These are phyloP conservation scores for Apiotrichum mycotoxinovorans DNA, from an alignment of 1,284 basidiomycete species.

Conservation along the genomic window DNA sequence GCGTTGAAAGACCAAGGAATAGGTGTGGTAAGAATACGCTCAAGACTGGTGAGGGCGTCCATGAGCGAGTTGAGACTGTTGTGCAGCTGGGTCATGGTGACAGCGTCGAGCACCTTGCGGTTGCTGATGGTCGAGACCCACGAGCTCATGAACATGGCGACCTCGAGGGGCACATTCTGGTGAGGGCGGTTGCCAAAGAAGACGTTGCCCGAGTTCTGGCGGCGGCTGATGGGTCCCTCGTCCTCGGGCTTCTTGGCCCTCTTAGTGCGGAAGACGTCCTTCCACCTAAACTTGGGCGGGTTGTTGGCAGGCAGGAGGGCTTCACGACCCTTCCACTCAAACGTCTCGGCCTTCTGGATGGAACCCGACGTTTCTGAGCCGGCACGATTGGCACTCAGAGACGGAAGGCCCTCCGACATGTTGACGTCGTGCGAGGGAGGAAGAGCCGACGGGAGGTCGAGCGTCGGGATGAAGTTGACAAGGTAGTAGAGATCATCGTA, in stretches of 20 bases:
- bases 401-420: slow-evolving; percentile 24
- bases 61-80: slow-evolving; percentile 58
- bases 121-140: slow-evolving; percentile 62
- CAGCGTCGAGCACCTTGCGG: slow-evolving; percentile 61
- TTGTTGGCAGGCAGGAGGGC: slow-evolving; percentile 54
- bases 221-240: background rate
- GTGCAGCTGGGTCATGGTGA: slow-evolving; percentile 61
- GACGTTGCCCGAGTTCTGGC: background rate
- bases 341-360: background rate
- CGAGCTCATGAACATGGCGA: slow-evolving; percentile 67
- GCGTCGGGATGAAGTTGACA: slow-evolving; percentile 41
- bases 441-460: slow-evolving; percentile 22
- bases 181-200: background rate
- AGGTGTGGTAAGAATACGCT: slow-evolving; percentile 71
- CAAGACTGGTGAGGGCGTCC: slow-evolving; percentile 66
- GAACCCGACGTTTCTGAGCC: background rate
- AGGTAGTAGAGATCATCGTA: slow-evolving; percentile 47
- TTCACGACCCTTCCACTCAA: background rate
- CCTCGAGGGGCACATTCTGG: slow-evolving; percentile 58
- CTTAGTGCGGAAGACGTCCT: slow-evolving; percentile 60
- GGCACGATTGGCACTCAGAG: slow-evolving; percentile 11
- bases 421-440: slow-evolving; percentile 35
- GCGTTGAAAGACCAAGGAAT: slow-evolving; percentile 69
- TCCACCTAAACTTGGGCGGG: slow-evolving; percentile 62
- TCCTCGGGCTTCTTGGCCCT: background rate